Evolutionary conservation across 257 asterid genomes (phyloP), one percentile per base, ranked within the genome.

Genomic region (Nicotiana tabacum): DNA sequence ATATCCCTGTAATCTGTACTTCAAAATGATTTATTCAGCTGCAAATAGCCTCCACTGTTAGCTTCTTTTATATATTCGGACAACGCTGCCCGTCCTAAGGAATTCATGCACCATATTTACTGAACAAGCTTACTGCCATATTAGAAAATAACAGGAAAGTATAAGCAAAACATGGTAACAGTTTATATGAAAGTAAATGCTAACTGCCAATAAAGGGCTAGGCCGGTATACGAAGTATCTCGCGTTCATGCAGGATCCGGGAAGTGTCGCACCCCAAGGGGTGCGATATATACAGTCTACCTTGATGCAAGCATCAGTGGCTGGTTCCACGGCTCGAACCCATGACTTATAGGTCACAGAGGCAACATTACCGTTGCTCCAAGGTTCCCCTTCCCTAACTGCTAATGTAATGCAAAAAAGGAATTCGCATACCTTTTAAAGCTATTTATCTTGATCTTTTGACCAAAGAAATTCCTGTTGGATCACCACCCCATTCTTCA

Each of bases 401-500:
- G 6, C 32, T 61, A 9, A 61, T 61, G 32, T 9, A 61, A 61
- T 61, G 67, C 33, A 24, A 8, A 65, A 65, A 6, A 43, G 51
- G 21, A 65, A 4, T 12, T 13, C 5, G 2, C 10, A 51, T 48
- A 74, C 80, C 80, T 74, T 48, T 74, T 48, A 7, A 6, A 76
- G 64, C n/a, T 72, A 24, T 46, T 24, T 13, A 72, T 72, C 79
- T 72, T 46, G 86, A 85, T 85, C 96, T 89, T 83, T 29, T 88
- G 39, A 85, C 98, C 82, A 95, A 82, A 33, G 91, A 87, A 39
- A 95, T 89, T 86, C 89, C 83, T 43, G 87, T 88, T 16, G 96
- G 92, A 83, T 93, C 89, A 13, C 98, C 98, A 37, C 98, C 98
- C 90, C 88, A 87, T 91, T 93, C 98, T 90, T 95, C 98, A 4